A percentile compares a stretch with the other conserved stretches of the same genome.
Conservation (phyloP, 1,284 basidiomycete species). For the Takashimella koratensis region DNA sequence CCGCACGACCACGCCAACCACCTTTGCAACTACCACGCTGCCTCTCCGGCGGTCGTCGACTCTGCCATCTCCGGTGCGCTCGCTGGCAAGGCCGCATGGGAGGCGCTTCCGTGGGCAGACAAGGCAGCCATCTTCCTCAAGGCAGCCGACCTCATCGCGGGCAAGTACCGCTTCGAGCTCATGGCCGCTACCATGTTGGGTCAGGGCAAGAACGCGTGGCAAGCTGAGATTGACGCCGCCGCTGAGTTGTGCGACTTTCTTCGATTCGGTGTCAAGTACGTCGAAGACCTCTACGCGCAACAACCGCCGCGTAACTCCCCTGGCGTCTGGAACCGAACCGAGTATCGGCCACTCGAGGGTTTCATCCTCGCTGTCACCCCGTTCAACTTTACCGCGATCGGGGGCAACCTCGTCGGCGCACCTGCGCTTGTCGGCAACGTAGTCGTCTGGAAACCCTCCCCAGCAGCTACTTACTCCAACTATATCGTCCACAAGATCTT, state of each 20-base stretch:
- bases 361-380: slow-evolving; percentile 97
- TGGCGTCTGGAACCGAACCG: slow-evolving; percentile 93
- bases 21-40: slow-evolving; percentile 86
- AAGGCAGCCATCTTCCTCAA: slow-evolving; percentile 97
- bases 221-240: slow-evolving; percentile 98
- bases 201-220: slow-evolving; percentile 99
- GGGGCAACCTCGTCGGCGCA: slow-evolving; percentile 78
- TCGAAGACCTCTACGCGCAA: slow-evolving; percentile 87
- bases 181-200: slow-evolving; percentile 97
- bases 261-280: slow-evolving; percentile 93
- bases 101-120: slow-evolving; percentile 91
- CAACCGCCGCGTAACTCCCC: slow-evolving; percentile 84
- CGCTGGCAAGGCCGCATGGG: slow-evolving; percentile 82
- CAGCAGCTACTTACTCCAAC: slow-evolving; percentile 90
- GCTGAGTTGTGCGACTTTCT: slow-evolving; percentile 96
- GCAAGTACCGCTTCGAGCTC: slow-evolving; percentile 91
- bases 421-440: slow-evolving; percentile 95
- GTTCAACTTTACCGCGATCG: slow-evolving; percentile 98
- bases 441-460: slow-evolving; percentile 96
- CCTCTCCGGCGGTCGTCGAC: slow-evolving; percentile 69
- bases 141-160: slow-evolving; percentile 87
- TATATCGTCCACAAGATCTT: slow-evolving; percentile 91
- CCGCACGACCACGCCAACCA: slow-evolving; percentile 77
- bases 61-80: slow-evolving; percentile 86
- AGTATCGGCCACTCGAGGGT: slow-evolving; percentile 94